Evolutionary conservation across 345 rosid genomes (phyloP), one percentile per base, ranked within the genome.

Genomic region (Lumnitzera littorea): DNA sequence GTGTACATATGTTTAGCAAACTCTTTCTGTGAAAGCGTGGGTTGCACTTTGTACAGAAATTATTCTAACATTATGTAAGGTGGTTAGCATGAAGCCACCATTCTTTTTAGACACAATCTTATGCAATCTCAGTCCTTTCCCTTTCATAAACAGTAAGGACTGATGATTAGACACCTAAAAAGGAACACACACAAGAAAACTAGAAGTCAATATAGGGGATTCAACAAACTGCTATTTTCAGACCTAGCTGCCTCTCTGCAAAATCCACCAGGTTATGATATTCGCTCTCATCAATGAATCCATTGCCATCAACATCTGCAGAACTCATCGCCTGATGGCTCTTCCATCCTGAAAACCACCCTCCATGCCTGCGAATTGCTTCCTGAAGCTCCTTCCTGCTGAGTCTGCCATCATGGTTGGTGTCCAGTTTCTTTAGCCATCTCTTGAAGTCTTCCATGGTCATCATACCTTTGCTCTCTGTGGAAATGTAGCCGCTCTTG

Each of bases 311-410:
- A 13, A 55, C 50, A 31, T 73, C 77, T 0, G 65, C 68, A 2
- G 16, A 15, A 7, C 15, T 46, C 12, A 73, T 11, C 9, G 58
- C 61, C 4, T 23, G 67, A 66, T 17, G 25, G 57, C 55, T 52
- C 51, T 49, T 61, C 68, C 58, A 29, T 27, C 62, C 31, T 6
- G 57, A 15, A 15, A 68, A 56, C 62, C 62, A 51, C 6, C 56
- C 49, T 5, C 64, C 75, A 0, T 41, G 15, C 50, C 15, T 11
- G 9, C 48, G 55, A 62, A 68, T 46, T 46, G 75, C 69, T 14
- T 68, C 54, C 14, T 13, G 48, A 23, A 75, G 80, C 62, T 72
- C 78, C 48, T 62, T 58, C 48, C 31, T 55, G 69, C 72, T 75
- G 17, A 75, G 66, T 14, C 46, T 60, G 12, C 72, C 68, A 13